Conservation (phyloP, 1,284 basidiomycete genomes). For the Exobasidium rhododendri region DNA sequence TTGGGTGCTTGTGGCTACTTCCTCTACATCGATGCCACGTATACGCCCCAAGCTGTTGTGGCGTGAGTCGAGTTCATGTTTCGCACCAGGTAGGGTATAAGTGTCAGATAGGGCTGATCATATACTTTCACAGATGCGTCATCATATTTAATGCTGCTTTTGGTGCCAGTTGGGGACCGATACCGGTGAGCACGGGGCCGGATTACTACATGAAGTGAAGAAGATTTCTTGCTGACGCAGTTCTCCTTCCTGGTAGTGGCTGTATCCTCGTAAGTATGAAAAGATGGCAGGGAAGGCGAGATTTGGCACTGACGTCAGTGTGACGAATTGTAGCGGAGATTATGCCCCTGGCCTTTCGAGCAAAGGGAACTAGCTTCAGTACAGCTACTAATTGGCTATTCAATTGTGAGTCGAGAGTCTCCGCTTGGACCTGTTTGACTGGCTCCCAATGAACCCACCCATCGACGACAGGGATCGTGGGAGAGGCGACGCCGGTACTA, state of each 20-base stretch:
- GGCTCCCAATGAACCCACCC: neutral
- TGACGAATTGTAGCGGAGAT: conserved; percentile 72
- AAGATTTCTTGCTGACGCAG: too few relatives aligned
- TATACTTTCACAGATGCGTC: conserved; percentile 53
- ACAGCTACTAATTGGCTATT: conserved; percentile 34
- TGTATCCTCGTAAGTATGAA: neutral
- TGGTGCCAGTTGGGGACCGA: conserved; percentile 67
- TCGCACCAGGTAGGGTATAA: too few relatives aligned
- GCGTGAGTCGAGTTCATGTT: conserved; percentile 61
- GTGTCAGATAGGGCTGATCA: neutral
- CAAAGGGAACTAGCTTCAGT: conserved; percentile 71
- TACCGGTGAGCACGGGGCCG: conserved; percentile 61
- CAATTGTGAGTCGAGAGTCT: conserved; percentile 5
- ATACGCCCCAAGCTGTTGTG: conserved; percentile 78
- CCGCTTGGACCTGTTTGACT: neutral
- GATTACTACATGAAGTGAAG: too few relatives aligned
- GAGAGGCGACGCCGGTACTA: conserved; percentile 80
- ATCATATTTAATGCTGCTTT: conserved; percentile 92
- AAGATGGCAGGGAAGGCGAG: too few relatives aligned
- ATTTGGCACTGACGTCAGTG: too few relatives aligned
- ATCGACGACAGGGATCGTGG: conserved; percentile 63
- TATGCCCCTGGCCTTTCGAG: conserved; percentile 55
- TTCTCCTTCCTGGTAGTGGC: neutral
- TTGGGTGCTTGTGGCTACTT: conserved; percentile 81
- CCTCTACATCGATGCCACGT: conserved; percentile 76